Conservation (phyloP, 805 yeast genomes). For the Blastobotrys mokoenaii region DNA sequence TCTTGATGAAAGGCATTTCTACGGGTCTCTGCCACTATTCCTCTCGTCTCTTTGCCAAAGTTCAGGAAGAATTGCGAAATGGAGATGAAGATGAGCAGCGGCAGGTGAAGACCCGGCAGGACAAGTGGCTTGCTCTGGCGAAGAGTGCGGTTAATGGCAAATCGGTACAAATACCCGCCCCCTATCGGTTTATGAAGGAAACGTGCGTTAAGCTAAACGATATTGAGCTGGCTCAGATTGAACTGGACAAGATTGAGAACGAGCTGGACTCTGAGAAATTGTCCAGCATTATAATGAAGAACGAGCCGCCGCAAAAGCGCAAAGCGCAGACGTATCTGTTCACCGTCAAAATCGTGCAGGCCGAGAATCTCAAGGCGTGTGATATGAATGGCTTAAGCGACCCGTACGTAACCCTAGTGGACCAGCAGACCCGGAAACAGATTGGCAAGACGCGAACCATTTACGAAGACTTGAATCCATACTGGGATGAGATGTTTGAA, state of each 20-base stretch:
- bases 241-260: constrained; percentile 42
- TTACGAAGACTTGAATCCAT: constrained; percentile 55
- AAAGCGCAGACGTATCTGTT: constrained; percentile 41
- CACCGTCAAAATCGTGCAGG: constrained; percentile 53
- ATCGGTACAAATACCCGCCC: constrained; percentile 33
- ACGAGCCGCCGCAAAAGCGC: constrained; percentile 28
- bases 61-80: constrained; percentile 18
- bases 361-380: constrained; percentile 48
- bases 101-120: constrained; percentile 18
- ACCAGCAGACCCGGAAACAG: constrained; percentile 43
- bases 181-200: constrained; percentile 48
- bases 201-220: constrained; percentile 77
- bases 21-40: constrained; percentile 40
- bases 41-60: constrained; percentile 19
- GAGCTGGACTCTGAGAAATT: constrained; percentile 50
- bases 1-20: constrained; percentile 53
- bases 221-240: constrained; percentile 37
- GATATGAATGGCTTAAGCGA: constrained; percentile 41
- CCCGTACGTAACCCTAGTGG: constrained; percentile 56
- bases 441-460: constrained; percentile 65
- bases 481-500: constrained; percentile 86
- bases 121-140: constrained; percentile 30
- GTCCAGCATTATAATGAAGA: constrained; percentile 34
- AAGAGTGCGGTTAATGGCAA: constrained; percentile 31
- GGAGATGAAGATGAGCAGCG: constrained; percentile 13